Evolutionary conservation across 495 filamentous ascomycete genomes (phyloP), one percentile per base, ranked within the genome.

Genomic region (Podospora anserina): DNA sequence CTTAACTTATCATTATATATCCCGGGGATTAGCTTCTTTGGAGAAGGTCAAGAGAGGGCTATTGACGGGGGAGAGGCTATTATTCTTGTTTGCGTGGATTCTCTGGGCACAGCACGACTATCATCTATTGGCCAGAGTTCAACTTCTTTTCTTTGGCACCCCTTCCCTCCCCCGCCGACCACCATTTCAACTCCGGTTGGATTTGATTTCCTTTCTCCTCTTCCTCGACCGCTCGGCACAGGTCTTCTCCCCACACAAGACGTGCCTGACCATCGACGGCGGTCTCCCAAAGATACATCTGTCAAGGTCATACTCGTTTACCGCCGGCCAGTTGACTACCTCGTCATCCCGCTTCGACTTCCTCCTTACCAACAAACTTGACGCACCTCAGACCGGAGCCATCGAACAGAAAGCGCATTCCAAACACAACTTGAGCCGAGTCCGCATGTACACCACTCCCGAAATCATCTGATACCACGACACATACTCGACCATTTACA

Each of bases 181-280:
- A 55, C 61, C 64, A 85, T 84, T 23, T 65, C 28, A 44, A 62
- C 28, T 9, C 28, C 18, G 39, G 9, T 39, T 27, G 34, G n/a
- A 55, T 18, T 27, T 26, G 32, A 55, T 62, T 26, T 55, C 11
- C 30, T 7, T 61, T 54, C 57, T 58, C 23, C n/a, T 26, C 23
- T 26, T 20, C 27, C 28, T 55, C 32, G n/a, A 59, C 23, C 49
- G 15, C 59, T 63, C 60, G 20, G 1, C 34, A 26, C n/a, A 19
- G 18, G 55, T 15, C 1, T 65, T 19, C 44, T 59, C 16, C 30
- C 18, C 23, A 49, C 44, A 7, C 68, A 30, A 4, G 49, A 66
- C 57, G 30, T 32, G 16, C 49, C 7, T 34, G 49, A 70, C 64
- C n/a, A 20, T 61, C 60, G 65, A 54, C 27, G n/a, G 53, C 23